Evolutionary conservation across 148 eudicot species (phyloP), one percentile per base, ranked within the genome.

Genomic region (Heliosperma pusillum): DNA sequence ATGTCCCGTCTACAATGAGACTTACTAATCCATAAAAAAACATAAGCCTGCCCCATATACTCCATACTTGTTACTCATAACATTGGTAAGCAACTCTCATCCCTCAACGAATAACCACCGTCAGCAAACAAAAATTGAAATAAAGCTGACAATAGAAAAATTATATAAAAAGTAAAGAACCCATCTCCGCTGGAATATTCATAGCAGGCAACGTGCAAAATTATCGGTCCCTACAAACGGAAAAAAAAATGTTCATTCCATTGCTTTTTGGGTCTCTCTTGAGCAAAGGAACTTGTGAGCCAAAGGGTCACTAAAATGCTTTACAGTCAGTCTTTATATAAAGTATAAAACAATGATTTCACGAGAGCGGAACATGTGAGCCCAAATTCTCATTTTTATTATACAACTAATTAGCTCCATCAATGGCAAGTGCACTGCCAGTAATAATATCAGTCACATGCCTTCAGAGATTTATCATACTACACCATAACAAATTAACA

Each of bases 31-130:
- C n/a, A n/a, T n/a, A n/a, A n/a, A n/a, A 56, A 7, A 56, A 20
- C 33, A 26, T 22, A 6, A 26, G 16, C 16, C 33, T 11, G 16
- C 16, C 33, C 20, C 19, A 55, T 11, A 27, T 22, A 12, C 71
- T n/a, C 62, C 66, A 56, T 45, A 52, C 25, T 65, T 33, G 17
- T 7, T 17, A 19, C 45, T 36, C 17, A 10, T 12, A 65, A 5
- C 64, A 24, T 59, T 22, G 4, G 10, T 33, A 30, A 65, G 44
- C 66, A 62, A 62, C 66, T 33, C 0, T 15, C 17, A 15, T 61
- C 40, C 9, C 66, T 26, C 66, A 62, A 62, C 40, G 40, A 63
- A 63, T 42, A 65, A 65, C 47, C 69, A 65, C 69, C 21, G 19
- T 30, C 64, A 7, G 21, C 12, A 36, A 30, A 65, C 22, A 19